Conservation (phyloP, 164 flowering plant genomes). For the Nymphaea colorata region DNA sequence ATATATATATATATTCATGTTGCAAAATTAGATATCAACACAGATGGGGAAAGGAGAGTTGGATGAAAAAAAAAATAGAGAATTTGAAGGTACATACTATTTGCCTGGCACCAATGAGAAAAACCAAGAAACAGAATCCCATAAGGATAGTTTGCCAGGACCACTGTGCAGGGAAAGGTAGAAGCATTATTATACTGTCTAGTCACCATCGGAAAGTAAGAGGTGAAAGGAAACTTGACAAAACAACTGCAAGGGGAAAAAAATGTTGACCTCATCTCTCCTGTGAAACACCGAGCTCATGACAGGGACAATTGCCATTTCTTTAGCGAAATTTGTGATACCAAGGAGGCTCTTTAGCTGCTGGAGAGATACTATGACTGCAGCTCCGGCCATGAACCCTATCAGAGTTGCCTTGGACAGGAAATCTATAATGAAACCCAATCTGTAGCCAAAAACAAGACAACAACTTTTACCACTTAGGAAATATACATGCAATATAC, state of each 20-base stretch:
- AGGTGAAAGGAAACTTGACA: background rate
- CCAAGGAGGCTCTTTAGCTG: slow-evolving; percentile 88
- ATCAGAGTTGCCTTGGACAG: slow-evolving; percentile 79
- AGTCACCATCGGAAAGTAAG: background rate
- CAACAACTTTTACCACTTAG: background rate
- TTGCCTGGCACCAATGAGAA: slow-evolving; percentile 62
- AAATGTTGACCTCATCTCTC: slow-evolving; percentile 43
- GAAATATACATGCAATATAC: background rate
- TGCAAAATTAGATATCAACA: too few relatives aligned
- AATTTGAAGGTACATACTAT: slow-evolving; percentile 9
- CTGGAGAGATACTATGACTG: slow-evolving; percentile 87
- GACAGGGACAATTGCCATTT: slow-evolving; percentile 79
- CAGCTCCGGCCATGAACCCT: slow-evolving; percentile 99
- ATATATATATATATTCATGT: too few relatives aligned
- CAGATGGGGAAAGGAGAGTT: background rate
- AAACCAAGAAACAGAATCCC: slow-evolving; percentile 68
- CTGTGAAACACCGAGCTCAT: slow-evolving; percentile 63
- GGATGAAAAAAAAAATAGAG: too few relatives aligned
- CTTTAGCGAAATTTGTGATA: slow-evolving; percentile 66
- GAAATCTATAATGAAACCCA: slow-evolving; percentile 89
- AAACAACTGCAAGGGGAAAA: background rate
- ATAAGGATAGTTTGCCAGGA: slow-evolving; percentile 91
- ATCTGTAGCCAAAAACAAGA: slow-evolving; percentile 28
- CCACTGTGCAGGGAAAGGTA: slow-evolving; percentile 52
- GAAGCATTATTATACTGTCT: background rate